Conservation (phyloP, 2,329 filamentous ascomycete species). For the Anthostomella pinea region DNA sequence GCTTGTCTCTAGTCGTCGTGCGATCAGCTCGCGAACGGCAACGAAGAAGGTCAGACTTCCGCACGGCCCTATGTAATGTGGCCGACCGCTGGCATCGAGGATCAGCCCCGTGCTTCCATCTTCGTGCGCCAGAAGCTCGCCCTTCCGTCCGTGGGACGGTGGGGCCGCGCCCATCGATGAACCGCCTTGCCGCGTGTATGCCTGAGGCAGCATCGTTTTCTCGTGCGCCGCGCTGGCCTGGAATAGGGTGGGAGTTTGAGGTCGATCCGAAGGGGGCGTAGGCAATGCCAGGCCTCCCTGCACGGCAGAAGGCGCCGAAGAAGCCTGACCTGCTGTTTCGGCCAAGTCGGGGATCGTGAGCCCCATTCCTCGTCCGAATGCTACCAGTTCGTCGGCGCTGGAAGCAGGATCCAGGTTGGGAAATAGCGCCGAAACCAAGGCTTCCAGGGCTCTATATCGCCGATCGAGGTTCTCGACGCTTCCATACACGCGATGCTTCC, state of each 20-base stretch:
- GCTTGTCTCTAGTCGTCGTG: slow-evolving; percentile 3
- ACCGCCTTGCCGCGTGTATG: slow-evolving; percentile 10
- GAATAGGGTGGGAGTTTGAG: slow-evolving; percentile 4
- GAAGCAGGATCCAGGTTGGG: slow-evolving; percentile 36
- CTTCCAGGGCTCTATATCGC: slow-evolving; percentile 41
- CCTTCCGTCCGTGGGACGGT: slow-evolving; percentile 1
- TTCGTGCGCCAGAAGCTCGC: slow-evolving; percentile 2
- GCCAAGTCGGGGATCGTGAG: slow-evolving; percentile 35
- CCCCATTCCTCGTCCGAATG: slow-evolving; percentile 36
- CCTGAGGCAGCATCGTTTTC: slow-evolving; percentile 15
- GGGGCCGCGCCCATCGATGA: slow-evolving; percentile 1
- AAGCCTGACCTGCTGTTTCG: slow-evolving; percentile 4
- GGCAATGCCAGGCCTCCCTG: neutral
- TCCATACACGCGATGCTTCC: slow-evolving; percentile 44
- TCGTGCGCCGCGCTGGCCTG: slow-evolving; percentile 7
- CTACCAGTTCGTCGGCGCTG: slow-evolving; percentile 37
- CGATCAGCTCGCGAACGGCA: slow-evolving; percentile 19
- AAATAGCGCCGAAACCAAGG: slow-evolving; percentile 39
- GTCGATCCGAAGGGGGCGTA: neutral
- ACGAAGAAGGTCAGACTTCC: slow-evolving; percentile 21
- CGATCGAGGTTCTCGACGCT: slow-evolving; percentile 44
- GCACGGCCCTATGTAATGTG: slow-evolving; percentile 25
- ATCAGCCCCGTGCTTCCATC: slow-evolving; percentile 15
- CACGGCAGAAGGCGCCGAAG: neutral
- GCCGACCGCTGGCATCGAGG: slow-evolving; percentile 19